These are phyloP conservation scores for Phytophthora kernoviae DNA, from an alignment of 352 stramenopile species.

Conservation along the genomic window DNA sequence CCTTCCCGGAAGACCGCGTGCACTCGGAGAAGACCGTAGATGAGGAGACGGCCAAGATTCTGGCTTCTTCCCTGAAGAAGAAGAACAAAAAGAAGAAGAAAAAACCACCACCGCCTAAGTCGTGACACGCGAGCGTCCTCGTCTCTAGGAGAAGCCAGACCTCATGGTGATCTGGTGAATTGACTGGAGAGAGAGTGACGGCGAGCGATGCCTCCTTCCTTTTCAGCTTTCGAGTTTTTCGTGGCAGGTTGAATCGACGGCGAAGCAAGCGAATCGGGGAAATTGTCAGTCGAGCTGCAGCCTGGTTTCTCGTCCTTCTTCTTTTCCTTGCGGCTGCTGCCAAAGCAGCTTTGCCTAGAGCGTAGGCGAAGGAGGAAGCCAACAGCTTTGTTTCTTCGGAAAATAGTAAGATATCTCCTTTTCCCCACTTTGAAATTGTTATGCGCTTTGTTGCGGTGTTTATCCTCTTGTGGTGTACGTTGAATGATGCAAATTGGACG, in stretches of 20 bases:
- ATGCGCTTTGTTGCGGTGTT: background rate
- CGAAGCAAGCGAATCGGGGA: constrained; percentile 34
- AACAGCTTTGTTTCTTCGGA: constrained; percentile 43
- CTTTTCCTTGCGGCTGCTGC: constrained; percentile 33
- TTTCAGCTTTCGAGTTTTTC: constrained; percentile 19
- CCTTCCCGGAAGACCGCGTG: constrained; percentile 89
- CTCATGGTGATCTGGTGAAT: background rate
- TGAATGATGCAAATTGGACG: no score
- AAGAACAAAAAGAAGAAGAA: constrained; percentile 97
- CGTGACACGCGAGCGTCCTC: constrained; percentile 1
- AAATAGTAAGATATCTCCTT: constrained; percentile 59
- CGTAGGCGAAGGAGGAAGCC: constrained; percentile 31
- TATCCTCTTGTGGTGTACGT: background rate
- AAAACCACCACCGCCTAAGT: constrained; percentile 44
- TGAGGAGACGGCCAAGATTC: constrained; percentile 91
- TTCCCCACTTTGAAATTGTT: constrained; percentile 17
- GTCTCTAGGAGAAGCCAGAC: constrained; percentile 5
- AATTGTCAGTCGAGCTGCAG: constrained; percentile 18
- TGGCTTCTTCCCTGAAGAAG: constrained; percentile 94
- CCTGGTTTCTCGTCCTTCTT: constrained; percentile 32
- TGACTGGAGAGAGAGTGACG: constrained; percentile 12
- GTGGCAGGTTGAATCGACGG: constrained; percentile 26
- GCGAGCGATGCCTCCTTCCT: constrained; percentile 24
- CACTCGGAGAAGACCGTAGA: constrained; percentile 93
- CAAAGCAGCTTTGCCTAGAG: constrained; percentile 34